Evolutionary conservation across 2,329 filamentous ascomycete species (phyloP), one percentile per base, ranked within the genome.

Genomic region (Venturia carpophila): DNA sequence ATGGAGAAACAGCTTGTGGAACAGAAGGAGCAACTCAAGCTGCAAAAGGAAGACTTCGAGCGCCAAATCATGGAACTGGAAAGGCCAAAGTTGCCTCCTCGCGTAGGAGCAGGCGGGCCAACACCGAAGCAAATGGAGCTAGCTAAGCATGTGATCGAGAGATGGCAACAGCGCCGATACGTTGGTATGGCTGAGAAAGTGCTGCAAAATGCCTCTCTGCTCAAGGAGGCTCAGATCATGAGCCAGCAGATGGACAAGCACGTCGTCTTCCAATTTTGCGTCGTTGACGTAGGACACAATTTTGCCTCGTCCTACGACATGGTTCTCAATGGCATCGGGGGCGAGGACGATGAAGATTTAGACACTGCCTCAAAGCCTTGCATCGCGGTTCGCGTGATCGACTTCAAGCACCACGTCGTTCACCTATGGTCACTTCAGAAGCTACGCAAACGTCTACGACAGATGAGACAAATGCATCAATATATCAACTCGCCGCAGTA

Each of bases 181-280:
- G 91, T 99, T 66, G 87, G 88, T 65, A 96, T 99, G 90, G 92
- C 93, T 3, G 94, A 97, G 75, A 86, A 88, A 1, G 87, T 97
- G 37, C 80, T 99, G 58, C 92, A 96, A 72, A 88, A 96, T 73
- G 93, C 93, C 2, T 87, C 90, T 9, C 85, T 87, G 37, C 77
- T 99, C 66, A 99, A 99, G 74, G 94, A 99, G 76, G 94, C 94
- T 1, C 94, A 99, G 73, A 88, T 99, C 67, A 94, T 99, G 91
- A 96, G 92, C 78, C 93, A 96, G 70, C 91, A 96, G 71, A 89
- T 99, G 79, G 90, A 94, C 70, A 94, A 97, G 74, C 87, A 87
- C 69, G 90, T 97, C 10, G 88, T 93, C 24, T 97, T 99, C 74
- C 94, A 99, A 75, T 99, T 97, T 73, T 89, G 91, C 15, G 87